Conservation (phyloP, 805 yeast genomes). For the Starmerella sirachaensis region DNA sequence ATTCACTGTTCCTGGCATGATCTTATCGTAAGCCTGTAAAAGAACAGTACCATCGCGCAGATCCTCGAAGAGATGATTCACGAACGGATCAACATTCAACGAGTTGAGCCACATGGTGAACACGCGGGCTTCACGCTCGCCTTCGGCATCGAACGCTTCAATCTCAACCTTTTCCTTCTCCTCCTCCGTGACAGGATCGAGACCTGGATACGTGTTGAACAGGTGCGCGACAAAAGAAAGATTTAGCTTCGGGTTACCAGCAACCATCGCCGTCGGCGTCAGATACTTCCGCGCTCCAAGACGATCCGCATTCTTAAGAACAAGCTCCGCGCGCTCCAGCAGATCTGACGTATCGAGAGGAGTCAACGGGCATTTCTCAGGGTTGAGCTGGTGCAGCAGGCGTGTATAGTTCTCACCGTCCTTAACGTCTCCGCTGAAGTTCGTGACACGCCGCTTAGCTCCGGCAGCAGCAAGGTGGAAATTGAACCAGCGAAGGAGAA, state of each 20-base stretch:
- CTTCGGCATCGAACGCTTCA: slow-evolving; percentile 98
- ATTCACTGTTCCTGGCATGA: slow-evolving; percentile 83
- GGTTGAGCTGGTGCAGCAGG: slow-evolving; percentile 74
- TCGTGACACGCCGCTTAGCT: slow-evolving; percentile 72
- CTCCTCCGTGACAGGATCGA: slow-evolving; percentile 83
- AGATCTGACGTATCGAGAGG: slow-evolving; percentile 74
- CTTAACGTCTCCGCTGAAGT: slow-evolving; percentile 75
- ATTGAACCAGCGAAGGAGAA: slow-evolving; percentile 92
- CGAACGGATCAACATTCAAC: slow-evolving; percentile 90
- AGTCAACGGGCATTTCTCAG: slow-evolving; percentile 64
- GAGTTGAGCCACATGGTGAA: slow-evolving; percentile 96
- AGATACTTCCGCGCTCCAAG: slow-evolving; percentile 87
- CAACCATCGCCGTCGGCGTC: slow-evolving; percentile 83
- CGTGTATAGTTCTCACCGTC: slow-evolving; percentile 95
- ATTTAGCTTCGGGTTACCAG: slow-evolving; percentile 93
- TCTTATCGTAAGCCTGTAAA: slow-evolving; percentile 89
- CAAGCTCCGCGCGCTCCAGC: slow-evolving; percentile 73
- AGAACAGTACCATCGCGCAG: slow-evolving; percentile 83
- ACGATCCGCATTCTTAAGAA: slow-evolving; percentile 76
- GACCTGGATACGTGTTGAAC: slow-evolving; percentile 92
- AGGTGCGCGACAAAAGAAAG: slow-evolving; percentile 95
- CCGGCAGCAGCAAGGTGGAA: slow-evolving; percentile 89
- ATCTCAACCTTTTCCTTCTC: slow-evolving; percentile 73
- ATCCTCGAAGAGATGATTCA: slow-evolving; percentile 83
- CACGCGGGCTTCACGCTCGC: slow-evolving; percentile 98